phyloP scores from a whole-genome alignment of 2,329 filamentous ascomycete genomes.

The Talaromyces marneffei region DNA sequence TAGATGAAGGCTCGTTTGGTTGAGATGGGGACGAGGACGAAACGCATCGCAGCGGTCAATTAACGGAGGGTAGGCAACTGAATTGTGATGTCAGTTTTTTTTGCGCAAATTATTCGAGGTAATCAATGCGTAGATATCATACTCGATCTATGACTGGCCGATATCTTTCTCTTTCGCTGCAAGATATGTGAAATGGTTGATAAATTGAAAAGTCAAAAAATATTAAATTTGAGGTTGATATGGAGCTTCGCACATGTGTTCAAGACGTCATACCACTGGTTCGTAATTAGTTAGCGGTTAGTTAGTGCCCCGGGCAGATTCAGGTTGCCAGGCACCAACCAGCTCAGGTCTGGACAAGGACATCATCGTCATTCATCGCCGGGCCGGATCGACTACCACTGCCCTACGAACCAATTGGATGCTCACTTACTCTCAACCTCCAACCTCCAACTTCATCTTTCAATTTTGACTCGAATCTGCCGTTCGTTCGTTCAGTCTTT shows the following conservation, averaged over 20 bases:
- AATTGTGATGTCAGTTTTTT: background rate
- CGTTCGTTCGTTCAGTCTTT: background rate
- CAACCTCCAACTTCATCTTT: background rate
- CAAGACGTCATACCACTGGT: slow-evolving; percentile 16
- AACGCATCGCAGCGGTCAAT: slow-evolving; percentile 61
- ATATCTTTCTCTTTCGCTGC: background rate
- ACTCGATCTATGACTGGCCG: background rate
- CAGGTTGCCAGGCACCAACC: slow-evolving; percentile 7
- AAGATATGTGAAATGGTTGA: background rate
- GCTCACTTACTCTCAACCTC: background rate
- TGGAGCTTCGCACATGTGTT: slow-evolving; percentile 10
- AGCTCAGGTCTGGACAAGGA: background rate
- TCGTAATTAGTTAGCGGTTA: background rate
- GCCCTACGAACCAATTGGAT: background rate
- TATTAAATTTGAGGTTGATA: background rate
- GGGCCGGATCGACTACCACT: background rate
- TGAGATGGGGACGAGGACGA: slow-evolving; percentile 90
- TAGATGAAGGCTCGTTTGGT: slow-evolving; percentile 87
- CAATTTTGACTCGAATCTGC: background rate
- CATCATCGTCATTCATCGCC: background rate
- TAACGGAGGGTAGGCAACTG: background rate
- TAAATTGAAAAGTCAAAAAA: background rate
- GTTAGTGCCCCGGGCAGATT: background rate
- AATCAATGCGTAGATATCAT: background rate
- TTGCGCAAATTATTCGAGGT: background rate